Evolutionary conservation across 441 rosid species (phyloP), one percentile per base, ranked within the genome.

Genomic region (Populus hybrid): DNA sequence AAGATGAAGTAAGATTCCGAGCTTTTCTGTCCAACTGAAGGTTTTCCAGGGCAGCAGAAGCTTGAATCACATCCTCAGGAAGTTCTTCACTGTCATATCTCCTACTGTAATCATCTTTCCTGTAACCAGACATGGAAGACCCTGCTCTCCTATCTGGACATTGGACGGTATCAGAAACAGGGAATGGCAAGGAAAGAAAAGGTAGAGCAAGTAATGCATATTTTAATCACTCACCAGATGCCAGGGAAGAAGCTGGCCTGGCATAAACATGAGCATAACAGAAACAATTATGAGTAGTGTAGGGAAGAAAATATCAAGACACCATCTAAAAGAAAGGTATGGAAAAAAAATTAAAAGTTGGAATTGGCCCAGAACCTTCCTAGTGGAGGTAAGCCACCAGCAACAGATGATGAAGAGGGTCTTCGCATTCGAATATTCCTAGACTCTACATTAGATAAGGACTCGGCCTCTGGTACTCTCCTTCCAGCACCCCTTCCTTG

Each of bases 11-110:
- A 73, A 95, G 85, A 84, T 95, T 95, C 57, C 95, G 79, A 70
- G 99, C 92, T 84, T 95, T 95, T 83, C 97, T 87, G 86, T 95
- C 98, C 81, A 96, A 86, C 81, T 94, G 98, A 84, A 96, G 98
- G 89, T 94, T 94, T 85, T 96, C 98, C 68, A 95, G 72, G 10
- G 96, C 97, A 67, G 97, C 64, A 63, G 98, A 92, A 82, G 97
- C 88, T 85, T 93, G 92, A 76, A 87, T 83, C 69, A 92, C 89
- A 35, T 94, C 98, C 63, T 94, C 98, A 24, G 91, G 83, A 34
- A 78, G 78, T 74, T 95, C 96, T 61, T 93, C 90, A 57, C 83
- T 86, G 74, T 88, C 91, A 42, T 94, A 84, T 87, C 98, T 92
- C 99, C 98, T 89, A 61, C 79, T 94, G 84, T 86, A 86, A 28